Conservation (phyloP, 2,329 filamentous ascomycete genomes). For the Fusarium haematococcum region DNA sequence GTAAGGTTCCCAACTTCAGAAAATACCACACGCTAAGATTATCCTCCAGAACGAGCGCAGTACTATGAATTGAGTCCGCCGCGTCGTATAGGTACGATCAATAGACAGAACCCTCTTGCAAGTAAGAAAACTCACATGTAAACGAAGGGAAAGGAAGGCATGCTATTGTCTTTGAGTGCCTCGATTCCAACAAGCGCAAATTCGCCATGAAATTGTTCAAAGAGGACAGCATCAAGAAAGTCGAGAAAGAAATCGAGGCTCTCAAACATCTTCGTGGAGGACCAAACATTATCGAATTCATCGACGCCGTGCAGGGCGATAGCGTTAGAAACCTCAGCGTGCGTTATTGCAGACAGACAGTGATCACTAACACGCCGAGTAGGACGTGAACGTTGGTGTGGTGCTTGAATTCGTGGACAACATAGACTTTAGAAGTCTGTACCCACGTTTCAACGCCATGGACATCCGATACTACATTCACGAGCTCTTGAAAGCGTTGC, state of each 20-base stretch:
- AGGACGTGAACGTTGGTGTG: slow-evolving; percentile 16
- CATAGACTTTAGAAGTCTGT: slow-evolving; percentile 5
- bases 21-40: neutral
- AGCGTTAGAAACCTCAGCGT: neutral
- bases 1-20: neutral
- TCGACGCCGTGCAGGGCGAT: slow-evolving; percentile 15
- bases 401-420: slow-evolving; percentile 19
- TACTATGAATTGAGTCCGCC: slow-evolving; percentile 18
- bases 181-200: neutral
- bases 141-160: slow-evolving; percentile 14
- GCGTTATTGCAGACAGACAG: neutral
- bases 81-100: neutral
- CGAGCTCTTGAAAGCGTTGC: slow-evolving; percentile 9
- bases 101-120: accelerated
- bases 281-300: neutral
- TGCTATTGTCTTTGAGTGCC: slow-evolving; percentile 15
- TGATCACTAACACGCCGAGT: neutral
- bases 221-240: neutral
- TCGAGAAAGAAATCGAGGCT: slow-evolving; percentile 8
- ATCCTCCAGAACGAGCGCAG: neutral
- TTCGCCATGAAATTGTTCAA: slow-evolving; percentile 29
- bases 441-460: neutral
- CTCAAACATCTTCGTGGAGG: neutral
- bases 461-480: slow-evolving; percentile 17
- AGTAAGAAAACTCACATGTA: neutral